Evolutionary conservation across 306 rosid genomes (phyloP).

Genomic region (Lathyrus tuberosus): DNA sequence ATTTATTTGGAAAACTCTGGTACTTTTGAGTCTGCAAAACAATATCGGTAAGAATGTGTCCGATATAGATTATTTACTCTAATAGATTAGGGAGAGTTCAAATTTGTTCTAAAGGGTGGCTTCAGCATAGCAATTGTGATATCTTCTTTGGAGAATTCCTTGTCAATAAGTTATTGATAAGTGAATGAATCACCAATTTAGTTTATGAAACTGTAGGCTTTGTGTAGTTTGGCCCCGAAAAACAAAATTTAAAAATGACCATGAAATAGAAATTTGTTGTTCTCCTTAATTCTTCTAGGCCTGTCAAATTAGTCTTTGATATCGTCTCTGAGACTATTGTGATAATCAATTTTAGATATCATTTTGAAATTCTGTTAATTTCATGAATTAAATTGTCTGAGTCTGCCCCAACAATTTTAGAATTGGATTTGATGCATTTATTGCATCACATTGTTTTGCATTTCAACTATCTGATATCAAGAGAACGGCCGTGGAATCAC

Average conservation of each 20-base stretch:
- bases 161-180: no score
- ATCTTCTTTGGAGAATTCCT: no score
- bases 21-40: slow-evolving; percentile 47
- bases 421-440: not conserved
- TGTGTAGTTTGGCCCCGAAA: not conserved
- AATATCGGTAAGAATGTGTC: slow-evolving; percentile 37
- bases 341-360: not conserved
- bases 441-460: not conserved
- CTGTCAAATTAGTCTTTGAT: not conserved
- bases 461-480: not conserved
- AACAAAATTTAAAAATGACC: not conserved
- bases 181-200: not conserved
- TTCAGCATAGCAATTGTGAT: no score
- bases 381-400: not conserved
- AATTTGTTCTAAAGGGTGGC: not conserved
- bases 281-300: not conserved
- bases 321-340: not conserved
- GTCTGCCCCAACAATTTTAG: not conserved
- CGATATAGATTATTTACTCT: slow-evolving; percentile 36
- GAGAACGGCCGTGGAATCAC: not conserved
- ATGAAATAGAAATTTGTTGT: not conserved
- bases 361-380: not conserved
- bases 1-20: slow-evolving; percentile 57
- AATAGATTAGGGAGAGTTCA: slow-evolving; percentile 33
- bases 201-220: not conserved